Evolutionary conservation across 73 alveolate genomes (phyloP), one percentile per base, ranked within the genome.

Genomic region (Paraurostyla sp.): DNA sequence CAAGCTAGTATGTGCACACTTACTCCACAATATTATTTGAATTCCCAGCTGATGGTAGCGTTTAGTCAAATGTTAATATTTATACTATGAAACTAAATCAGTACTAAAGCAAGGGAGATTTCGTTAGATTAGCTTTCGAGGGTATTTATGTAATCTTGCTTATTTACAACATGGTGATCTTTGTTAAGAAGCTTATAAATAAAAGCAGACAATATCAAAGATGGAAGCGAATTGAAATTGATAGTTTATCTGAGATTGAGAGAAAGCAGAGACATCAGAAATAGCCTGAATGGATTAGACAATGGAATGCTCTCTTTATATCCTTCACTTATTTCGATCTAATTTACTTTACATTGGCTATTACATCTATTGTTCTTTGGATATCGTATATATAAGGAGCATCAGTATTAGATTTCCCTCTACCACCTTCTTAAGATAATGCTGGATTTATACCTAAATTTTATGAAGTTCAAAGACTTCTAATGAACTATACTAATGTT

Each of bases 141-240:
- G 76, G 68, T 16, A 13, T 76, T 51, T 93, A 92, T 62, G 38
- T 86, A 54, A 0, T 93, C 11, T 40, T 87, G 22, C 63, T 91
- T 13, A 48, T 91, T 16, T 85, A 50, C 56, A 56, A 91, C 59
- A 86, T 93, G 71, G 38, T 50, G 45, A 46, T 80, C 38, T 82
- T 87, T 40, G 92, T 83, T 0, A 59, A 45, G 59, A 71, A 81
- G 35, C 49, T 89, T 15, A 41, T 65, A 1, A 41, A 40, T 2
- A 89, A 73, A 73, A 45, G 75, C 57, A 71, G 40, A 27, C 56
- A 81, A 13, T 93, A 93, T 54, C 48, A 56, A 23, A 80, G 82
- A 38, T 93, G 97, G 97, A 76, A 76, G 76, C 27, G 59, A 16
- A 43, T 78, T 22, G 91, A 89, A 50, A 88, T 89, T n/a, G 90